Evolutionary conservation across 257 asterid genomes (phyloP), one percentile per base, ranked within the genome.

Genomic region (Gentiana macrophylla): DNA sequence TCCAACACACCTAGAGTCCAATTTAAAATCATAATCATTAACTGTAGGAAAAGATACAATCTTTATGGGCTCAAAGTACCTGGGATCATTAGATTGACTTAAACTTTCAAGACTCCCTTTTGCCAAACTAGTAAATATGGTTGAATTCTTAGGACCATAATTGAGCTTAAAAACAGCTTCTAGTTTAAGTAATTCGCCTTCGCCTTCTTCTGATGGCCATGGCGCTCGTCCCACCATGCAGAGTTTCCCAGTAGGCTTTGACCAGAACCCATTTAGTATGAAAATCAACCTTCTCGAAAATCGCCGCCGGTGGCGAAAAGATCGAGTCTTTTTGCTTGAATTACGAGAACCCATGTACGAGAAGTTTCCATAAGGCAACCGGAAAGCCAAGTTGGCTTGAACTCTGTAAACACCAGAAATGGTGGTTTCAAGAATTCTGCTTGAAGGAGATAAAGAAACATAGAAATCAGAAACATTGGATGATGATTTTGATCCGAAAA

Each of bases 171-270:
- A 73, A 62, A 76, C 82, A 69, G 73, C 81, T 9, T 60, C 67
- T 45, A 79, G 75, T 55, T 70, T 35, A 32, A 71, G 13, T 33
- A 52, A 34, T 3, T 41, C 46, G 24, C 24, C 24, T n/a, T 62
- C 61, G 55, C 81, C 76, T 32, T 36, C 48, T 7, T 34, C 59
- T 2, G 67, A 51, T 15, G 3, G 6, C 77, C 70, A 57, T 51
- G 69, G 37, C 43, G 73, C 78, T 5, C 77, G 62, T 36, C 91
- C 86, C 24, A 81, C 67, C 88, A 77, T 63, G 53, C 96, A 87
- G 15, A 84, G 77, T 76, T 75, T 82, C 72, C 74, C 66, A 3
- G 84, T 62, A 45, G 37, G 12, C 59, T 74, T 87, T 1, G 88
- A 72, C 81, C 79, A 81, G 68, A 71, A 81, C 0, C 94, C 95